Evolutionary conservation across 169 alveolate species (phyloP).

Genomic region (Ichthyophthirius multifiliis): DNA sequence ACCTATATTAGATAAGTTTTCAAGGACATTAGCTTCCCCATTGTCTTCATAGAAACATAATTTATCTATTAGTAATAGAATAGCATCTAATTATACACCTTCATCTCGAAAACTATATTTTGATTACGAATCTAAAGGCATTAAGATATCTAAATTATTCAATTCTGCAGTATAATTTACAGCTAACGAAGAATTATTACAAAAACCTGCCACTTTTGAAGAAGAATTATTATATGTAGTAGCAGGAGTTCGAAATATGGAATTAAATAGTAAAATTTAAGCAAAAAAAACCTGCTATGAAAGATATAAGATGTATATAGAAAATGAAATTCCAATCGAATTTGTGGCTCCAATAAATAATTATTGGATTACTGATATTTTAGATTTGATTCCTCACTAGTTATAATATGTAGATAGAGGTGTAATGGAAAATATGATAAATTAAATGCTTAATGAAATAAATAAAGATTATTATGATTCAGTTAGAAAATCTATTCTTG

Average conservation of each 20-base stretch:
- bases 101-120: slow-evolving; percentile 64
- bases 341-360: slow-evolving; percentile 76
- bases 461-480: slow-evolving; percentile 71
- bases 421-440: slow-evolving; percentile 53
- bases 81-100: slow-evolving; percentile 74
- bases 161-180: slow-evolving; percentile 53
- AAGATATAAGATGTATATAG: slow-evolving; percentile 67
- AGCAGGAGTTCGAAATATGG: slow-evolving; percentile 25
- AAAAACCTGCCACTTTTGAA: slow-evolving; percentile 55
- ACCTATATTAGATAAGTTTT: slow-evolving; percentile 77
- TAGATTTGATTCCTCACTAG: slow-evolving; percentile 78
- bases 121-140: slow-evolving; percentile 67
- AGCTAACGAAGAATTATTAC: slow-evolving; percentile 33
- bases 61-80: slow-evolving; percentile 67
- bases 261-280: slow-evolving; percentile 37
- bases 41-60: slow-evolving; percentile 66
- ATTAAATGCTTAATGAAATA: slow-evolving; percentile 76
- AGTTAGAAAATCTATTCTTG: slow-evolving; percentile 70
- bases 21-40: slow-evolving; percentile 83
- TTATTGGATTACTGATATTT: slow-evolving; percentile 76
- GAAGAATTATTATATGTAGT: slow-evolving; percentile 62
- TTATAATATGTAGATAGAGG: slow-evolving; percentile 59
- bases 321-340: slow-evolving; percentile 76
- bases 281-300: slow-evolving; percentile 62
- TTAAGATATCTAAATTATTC: slow-evolving; percentile 40